These are phyloP conservation scores for Adenanthera pavonina DNA, from an alignment of 306 rosid genomes.

Conservation along the genomic window DNA sequence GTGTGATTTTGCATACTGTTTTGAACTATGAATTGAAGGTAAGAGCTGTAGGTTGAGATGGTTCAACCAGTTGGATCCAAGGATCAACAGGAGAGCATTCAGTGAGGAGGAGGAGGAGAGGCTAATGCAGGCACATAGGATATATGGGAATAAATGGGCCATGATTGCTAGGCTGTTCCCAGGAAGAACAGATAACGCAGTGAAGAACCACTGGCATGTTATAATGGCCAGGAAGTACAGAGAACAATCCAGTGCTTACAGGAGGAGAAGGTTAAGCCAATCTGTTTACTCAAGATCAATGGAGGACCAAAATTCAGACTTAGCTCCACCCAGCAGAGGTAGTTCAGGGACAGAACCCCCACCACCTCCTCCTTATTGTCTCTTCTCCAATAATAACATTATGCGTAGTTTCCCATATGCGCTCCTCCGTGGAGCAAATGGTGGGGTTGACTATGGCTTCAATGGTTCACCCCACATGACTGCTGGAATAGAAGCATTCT, in stretches of 20 bases:
- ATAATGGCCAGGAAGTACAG: constrained; percentile 95
- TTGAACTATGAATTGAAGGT: constrained; percentile 51
- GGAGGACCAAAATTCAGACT: constrained; percentile 56
- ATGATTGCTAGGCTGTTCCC: constrained; percentile 98
- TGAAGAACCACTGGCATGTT: constrained; percentile 99
- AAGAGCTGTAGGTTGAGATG: constrained; percentile 96
- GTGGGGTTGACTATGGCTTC: constrained; percentile 52
- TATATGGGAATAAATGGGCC: constrained; percentile 99
- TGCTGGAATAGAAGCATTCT: not conserved
- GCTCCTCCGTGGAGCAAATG: constrained; percentile 42
- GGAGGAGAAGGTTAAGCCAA: constrained; percentile 81
- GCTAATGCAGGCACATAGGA: constrained; percentile 92
- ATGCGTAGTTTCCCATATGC: constrained; percentile 49
- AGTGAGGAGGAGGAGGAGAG: constrained; percentile 94
- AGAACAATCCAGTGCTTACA: constrained; percentile 87
- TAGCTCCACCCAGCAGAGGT: constrained; percentile 36
- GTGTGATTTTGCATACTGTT: not conserved
- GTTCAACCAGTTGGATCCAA: constrained; percentile 99
- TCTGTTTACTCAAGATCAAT: constrained; percentile 59
- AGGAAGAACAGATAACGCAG: constrained; percentile 96
- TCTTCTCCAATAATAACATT: constrained; percentile 8
- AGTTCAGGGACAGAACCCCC: constrained; percentile 38
- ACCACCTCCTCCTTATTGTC: constrained; percentile 39
- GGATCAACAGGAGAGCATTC: constrained; percentile 89
- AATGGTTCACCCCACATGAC: constrained; percentile 31